Evolutionary conservation across 1,139 yeast genomes (phyloP), one percentile per base, ranked within the genome.

Genomic region (Eremothecium gossypii): DNA sequence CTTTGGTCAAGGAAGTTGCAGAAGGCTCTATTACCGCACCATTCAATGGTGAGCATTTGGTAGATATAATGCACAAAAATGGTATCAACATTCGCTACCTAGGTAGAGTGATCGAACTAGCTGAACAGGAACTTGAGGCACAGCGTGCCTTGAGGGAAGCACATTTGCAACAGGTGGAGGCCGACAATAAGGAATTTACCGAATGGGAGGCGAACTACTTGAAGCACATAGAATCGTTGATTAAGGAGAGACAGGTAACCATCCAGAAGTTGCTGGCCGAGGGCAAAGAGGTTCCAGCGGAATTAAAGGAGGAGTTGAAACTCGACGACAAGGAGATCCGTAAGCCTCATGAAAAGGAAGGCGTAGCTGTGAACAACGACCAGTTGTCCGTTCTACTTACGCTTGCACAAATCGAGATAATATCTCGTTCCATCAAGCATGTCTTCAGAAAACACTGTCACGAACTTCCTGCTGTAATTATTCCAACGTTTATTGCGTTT

Each of bases 71-170:
- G 64, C 98, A 91, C 64, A 75, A 75, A 53, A 69, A 71, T 41
- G 98, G 98, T 70, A 81, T 91, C 59, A 89, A 86, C 62, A 61
- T 89, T 68, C 82, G 98, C 66, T 89, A 91, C 58, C 70, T 91
- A 55, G 96, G 96, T 47, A 66, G 63, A 41, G 58, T 81, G 14
- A 49, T 57, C 29, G 42, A 48, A 6, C 37, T 58, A 27, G 50
- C 57, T 4, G 48, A 59, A 33, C 59, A 57, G 31, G 56, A 59
- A 33, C 42, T 55, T 33, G 50, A 55, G 6, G 45, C 47, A 14
- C 63, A 63, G 47, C 55, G 56, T 20, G 45, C 43, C 10, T 42
- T 45, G n/a, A 58, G 55, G 30, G 54, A 52, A n/a, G 51, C 54
- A 10, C 53, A 53, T 31, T 41, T 58, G 36, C 54, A 48, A 7